Evolutionary conservation across 176 grass and related monocot species (phyloP).

Genomic region (Aegilops speltoides): DNA sequence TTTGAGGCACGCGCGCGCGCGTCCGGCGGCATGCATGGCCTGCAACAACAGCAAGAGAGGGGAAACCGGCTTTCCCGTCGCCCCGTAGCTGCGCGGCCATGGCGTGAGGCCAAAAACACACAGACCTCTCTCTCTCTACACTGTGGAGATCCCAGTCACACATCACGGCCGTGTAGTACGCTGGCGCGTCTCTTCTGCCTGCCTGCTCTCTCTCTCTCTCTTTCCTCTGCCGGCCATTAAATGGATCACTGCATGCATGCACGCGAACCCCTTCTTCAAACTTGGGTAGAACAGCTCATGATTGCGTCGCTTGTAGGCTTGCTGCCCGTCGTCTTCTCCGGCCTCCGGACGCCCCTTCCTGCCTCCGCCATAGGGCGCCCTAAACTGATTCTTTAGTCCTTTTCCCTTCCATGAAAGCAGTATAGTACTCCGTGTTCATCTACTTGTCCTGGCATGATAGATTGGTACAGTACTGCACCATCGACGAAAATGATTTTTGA

Average conservation of each 20-base stretch:
- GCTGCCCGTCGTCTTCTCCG: constrained; percentile 25
- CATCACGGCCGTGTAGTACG: constrained; percentile 27
- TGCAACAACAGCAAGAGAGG: not conserved
- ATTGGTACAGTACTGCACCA: no score
- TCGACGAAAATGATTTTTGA: not conserved
- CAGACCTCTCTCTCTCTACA: not conserved
- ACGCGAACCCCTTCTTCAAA: constrained; percentile 1
- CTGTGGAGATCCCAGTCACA: constrained; percentile 44
- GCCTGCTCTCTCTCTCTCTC: not conserved
- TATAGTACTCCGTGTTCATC: not conserved
- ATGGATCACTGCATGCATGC: not conserved
- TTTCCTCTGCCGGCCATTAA: not conserved
- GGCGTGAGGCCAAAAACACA: not conserved
- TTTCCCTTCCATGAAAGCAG: not conserved
- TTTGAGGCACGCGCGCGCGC: constrained; percentile 6
- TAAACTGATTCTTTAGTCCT: not conserved
- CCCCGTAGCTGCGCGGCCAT: not conserved
- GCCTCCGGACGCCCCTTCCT: not conserved
- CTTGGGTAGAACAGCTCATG: constrained; percentile 13
- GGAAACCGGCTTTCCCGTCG: constrained; percentile 16
- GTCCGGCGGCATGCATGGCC: not conserved
- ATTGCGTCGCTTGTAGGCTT: constrained; percentile 40
- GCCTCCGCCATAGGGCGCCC: constrained; percentile 11
- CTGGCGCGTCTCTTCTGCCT: constrained; percentile 12
- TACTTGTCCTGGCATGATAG: not conserved